Base-by-base conservation (phyloP, 2,329 filamentous ascomycete species). In the Coniochaeta sp. region DNA sequence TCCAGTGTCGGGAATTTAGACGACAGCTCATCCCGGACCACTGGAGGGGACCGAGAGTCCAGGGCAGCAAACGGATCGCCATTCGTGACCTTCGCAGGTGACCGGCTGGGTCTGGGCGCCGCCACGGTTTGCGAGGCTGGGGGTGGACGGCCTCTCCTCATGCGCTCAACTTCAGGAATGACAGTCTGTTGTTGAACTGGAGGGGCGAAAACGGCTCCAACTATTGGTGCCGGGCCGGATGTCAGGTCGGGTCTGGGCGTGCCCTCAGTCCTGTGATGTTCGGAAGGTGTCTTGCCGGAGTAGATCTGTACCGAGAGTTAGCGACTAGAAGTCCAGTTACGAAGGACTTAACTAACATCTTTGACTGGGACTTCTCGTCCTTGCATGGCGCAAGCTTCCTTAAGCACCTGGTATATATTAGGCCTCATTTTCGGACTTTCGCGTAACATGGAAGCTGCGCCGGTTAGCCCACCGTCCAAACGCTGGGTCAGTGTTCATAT, bases 341-440 rank as follows among this genome's bases (percentile, higher is more conserved):
- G 36, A 54, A 17, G 19, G 57, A 31, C 17, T 31, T n/a, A 59
- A 74, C 89, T 72, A 79, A 96, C 91, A 77, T 99, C 93, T 77
- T 90, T 89, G 67, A 99, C 89, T 0, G 93, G 93, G 11, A 93
- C 82, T 65, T 93, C 87, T 62, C 88, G 88, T 60, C 92, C 90
- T 71, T 95, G 89, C 91, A 99, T 96, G 38, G 83, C 79, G 73
- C 93, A 97, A 33, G 89, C 86, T 76, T 98, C 93, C 63, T 87
- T 85, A 34, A 99, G 79, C 4, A 96, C 91, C 73, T 97, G 89
- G 71, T 96, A 99, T 63, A 99, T 96, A 70, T 93, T 98, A 4
- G 95, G 95, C 64, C 95, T 84, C 58, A 77, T 72, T 62, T 86
- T 81, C 58, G 91, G 91, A 66, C 89, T 87, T 72, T 98, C 95